These are phyloP conservation scores for Guyanaporus albipodus DNA, from an alignment of 768 basidiomycete species.

Conservation along the genomic window DNA sequence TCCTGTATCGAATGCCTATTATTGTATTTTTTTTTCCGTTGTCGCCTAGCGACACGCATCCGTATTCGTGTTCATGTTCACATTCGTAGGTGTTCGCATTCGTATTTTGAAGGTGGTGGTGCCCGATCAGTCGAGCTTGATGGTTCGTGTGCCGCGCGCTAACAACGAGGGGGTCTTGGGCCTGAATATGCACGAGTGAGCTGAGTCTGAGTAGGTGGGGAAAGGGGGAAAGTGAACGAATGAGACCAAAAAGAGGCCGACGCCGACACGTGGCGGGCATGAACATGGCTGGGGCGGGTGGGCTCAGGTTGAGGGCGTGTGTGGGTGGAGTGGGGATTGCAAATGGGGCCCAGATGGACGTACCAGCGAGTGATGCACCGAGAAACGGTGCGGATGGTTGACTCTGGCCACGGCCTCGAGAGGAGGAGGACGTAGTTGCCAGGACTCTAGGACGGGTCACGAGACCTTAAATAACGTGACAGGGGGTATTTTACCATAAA, in stretches of 20 bases:
- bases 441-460: too few relatives aligned
- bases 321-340: constrained; percentile 7
- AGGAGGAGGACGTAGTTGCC: too few relatives aligned
- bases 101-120: too few relatives aligned
- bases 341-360: constrained; percentile 1
- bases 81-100: too few relatives aligned
- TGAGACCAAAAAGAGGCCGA: not conserved
- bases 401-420: too few relatives aligned
- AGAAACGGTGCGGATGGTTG: too few relatives aligned
- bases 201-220: too few relatives aligned
- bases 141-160: constrained; percentile 17
- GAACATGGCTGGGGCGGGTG: not conserved
- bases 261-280: constrained; percentile 7
- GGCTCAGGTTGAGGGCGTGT: constrained; percentile 21
- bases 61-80: too few relatives aligned
- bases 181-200: too few relatives aligned
- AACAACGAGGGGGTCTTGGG: constrained; percentile 24
- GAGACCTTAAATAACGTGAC: too few relatives aligned
- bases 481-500: constrained; percentile 12
- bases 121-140: constrained; percentile 11
- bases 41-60: too few relatives aligned
- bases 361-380: not conserved
- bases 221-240: constrained; percentile 4
- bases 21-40: constrained; percentile 14
- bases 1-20: constrained; percentile 12